These are phyloP conservation scores for Lipomyces mesembrius DNA, from an alignment of 805 yeast genomes.

Conservation along the genomic window DNA sequence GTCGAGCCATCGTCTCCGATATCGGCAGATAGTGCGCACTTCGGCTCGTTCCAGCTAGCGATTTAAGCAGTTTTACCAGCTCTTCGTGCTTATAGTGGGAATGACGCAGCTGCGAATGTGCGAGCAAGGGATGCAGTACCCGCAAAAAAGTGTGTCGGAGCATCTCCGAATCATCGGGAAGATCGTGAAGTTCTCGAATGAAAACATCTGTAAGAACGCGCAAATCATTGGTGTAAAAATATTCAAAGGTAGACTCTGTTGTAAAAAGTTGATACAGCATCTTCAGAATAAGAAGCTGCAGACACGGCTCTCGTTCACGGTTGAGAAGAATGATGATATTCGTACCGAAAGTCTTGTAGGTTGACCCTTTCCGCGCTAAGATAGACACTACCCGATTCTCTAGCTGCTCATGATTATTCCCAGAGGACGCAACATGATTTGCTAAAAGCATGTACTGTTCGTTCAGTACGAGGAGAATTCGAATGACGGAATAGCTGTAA, in stretches of 20 bases:
- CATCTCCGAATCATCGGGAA: conserved; percentile 60
- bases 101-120: conserved; percentile 62
- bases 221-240: conserved; percentile 81
- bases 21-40: conserved; percentile 26
- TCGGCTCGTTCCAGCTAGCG: conserved; percentile 46
- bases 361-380: conserved; percentile 52
- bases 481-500: conserved; percentile 68
- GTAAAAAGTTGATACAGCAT: conserved; percentile 75
- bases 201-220: conserved; percentile 83
- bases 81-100: conserved; percentile 64
- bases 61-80: conserved; percentile 56
- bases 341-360: conserved; percentile 63
- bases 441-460: conserved; percentile 81
- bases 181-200: conserved; percentile 74
- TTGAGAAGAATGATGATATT: conserved; percentile 76
- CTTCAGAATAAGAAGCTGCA: conserved; percentile 79
- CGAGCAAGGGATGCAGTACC: conserved; percentile 71
- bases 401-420: neutral
- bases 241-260: conserved; percentile 62
- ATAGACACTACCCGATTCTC: conserved; percentile 61
- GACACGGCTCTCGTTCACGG: conserved; percentile 63
- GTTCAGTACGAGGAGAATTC: conserved; percentile 72
- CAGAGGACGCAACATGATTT: conserved; percentile 4
- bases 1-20: conserved; percentile 33
- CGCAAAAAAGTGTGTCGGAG: conserved; percentile 73